A percentile compares a stretch with the other conserved stretches of the same genome.
Conservation (phyloP, 2,329 filamentous ascomycete genomes). For the Ascochyta rabiei region DNA sequence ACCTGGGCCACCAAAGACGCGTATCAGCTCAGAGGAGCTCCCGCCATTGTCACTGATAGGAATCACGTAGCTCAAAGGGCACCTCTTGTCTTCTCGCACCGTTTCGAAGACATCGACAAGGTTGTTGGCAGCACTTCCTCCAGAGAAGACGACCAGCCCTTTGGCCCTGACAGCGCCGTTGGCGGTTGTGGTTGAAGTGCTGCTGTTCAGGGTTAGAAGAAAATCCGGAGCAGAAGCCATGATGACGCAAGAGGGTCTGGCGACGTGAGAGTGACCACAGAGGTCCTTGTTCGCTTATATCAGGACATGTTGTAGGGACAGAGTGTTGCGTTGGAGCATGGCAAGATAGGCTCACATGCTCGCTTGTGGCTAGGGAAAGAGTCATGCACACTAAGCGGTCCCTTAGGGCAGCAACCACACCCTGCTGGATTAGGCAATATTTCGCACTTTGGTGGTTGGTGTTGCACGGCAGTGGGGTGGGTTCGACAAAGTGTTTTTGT, state of each 20-base stretch:
- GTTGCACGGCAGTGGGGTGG: not conserved
- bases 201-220: slow-evolving; percentile 24
- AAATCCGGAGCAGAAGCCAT: slow-evolving; percentile 25
- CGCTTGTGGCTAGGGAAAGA: slow-evolving; percentile 27
- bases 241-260: slow-evolving; percentile 13
- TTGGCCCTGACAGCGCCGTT: slow-evolving; percentile 37
- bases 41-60: slow-evolving; percentile 97
- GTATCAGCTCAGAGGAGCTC: slow-evolving; percentile 89
- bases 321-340: slow-evolving; percentile 26
- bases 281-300: slow-evolving; percentile 22
- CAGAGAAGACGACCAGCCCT: slow-evolving; percentile 85
- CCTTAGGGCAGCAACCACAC: slow-evolving; percentile 16
- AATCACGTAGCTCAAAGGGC: slow-evolving; percentile 81
- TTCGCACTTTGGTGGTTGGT: slow-evolving; percentile 26
- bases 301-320: slow-evolving; percentile 29
- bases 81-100: slow-evolving; percentile 65
- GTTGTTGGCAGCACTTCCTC: slow-evolving; percentile 91
- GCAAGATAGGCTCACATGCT: slow-evolving; percentile 6
- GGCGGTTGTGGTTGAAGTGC: slow-evolving; percentile 23
- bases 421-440: slow-evolving; percentile 33
- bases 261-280: slow-evolving; percentile 17
- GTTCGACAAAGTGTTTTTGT: slow-evolving; percentile 11
- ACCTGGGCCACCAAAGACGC: slow-evolving; percentile 94
- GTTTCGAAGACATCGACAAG: slow-evolving; percentile 86
- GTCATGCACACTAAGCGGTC: slow-evolving; percentile 36